Base-by-base conservation (phyloP, 164 flowering plant species). In the Liquidambar formosana region DNA sequence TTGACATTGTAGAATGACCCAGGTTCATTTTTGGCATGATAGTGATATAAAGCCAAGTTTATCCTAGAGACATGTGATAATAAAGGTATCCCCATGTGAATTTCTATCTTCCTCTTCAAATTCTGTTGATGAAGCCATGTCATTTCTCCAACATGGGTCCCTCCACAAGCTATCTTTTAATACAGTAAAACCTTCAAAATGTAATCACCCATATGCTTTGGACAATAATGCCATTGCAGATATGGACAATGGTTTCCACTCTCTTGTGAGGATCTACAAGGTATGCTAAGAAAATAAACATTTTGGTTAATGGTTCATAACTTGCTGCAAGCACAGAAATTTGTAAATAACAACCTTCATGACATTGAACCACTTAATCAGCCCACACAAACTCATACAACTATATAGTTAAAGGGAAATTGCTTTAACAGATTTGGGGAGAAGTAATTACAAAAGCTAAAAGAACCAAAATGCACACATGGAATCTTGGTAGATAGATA, bases 41-140 rank as follows among this genome's bases (percentile, higher is more conserved):
- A 49, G 53, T 12, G 53, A 49, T 49, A 49, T 33, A 33, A 49
- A 49, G 53, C 53, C 53, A 49, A 49, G n/a, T 49, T 16, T 48
- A 10, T 49, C 53, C 16, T 6, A 49, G 53, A 49, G 12, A 15
- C 12, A 49, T 49, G 53, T 12, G 12, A 16, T 47, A 13, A 47
- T 4, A 47, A 47, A 47, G n/a, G 8, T 12, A 13, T 49, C 53
- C 53, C n/a, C 14, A 49, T 18, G n/a, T 49, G n/a, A n/a, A n/a
- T n/a, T n/a, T n/a, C n/a, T n/a, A n/a, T n/a, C n/a, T n/a, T n/a
- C 53, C 53, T 49, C 53, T 15, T 49, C 53, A 49, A 49, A 49
- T 16, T 13, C 53, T 49, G n/a, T 49, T 49, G n/a, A 49, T 49
- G 53, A 49, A n/a, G 19, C 53, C 53, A 15, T 49, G 53, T 49